Percentiles rank a stretch among this genome's conserved stretches.
Conservation (phyloP, 352 stramenopile genomes). For the Phytophthora sansomeana region DNA sequence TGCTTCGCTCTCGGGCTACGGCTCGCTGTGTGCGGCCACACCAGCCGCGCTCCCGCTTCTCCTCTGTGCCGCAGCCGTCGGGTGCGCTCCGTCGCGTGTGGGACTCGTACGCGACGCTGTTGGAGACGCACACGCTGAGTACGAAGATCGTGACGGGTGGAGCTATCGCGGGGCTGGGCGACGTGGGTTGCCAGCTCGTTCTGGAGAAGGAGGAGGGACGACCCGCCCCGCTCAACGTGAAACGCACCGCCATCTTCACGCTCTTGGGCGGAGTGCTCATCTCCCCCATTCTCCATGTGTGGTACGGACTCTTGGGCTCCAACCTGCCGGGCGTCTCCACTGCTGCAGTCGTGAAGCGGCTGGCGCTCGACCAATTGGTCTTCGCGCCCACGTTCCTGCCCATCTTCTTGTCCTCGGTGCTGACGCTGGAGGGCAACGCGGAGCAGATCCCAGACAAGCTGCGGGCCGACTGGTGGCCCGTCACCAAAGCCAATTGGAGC, state of each 20-base stretch:
- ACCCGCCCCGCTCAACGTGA: conserved; percentile 39
- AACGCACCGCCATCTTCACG: conserved; percentile 74
- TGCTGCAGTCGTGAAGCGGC: conserved; percentile 61
- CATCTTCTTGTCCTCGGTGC: conserved; percentile 74
- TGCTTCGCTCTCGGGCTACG: conserved; percentile 21
- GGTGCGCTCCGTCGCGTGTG: conserved; percentile 47
- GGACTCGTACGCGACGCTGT: conserved; percentile 58
- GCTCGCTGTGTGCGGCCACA: conserved; percentile 2
- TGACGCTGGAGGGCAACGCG: conserved; percentile 66
- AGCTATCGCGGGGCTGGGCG: conserved; percentile 68
- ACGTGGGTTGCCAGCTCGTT: conserved; percentile 76
- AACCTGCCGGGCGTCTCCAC: conserved; percentile 45
- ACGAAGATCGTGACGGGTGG: conserved; percentile 78
- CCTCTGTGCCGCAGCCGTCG: conserved; percentile 9
- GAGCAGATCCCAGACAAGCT: conserved; percentile 71
- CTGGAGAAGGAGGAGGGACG: conserved; percentile 36
- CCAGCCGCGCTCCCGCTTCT: conserved; percentile 4
- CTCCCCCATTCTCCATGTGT: conserved; percentile 80
- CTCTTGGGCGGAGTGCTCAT: conserved; percentile 69
- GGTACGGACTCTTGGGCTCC: conserved; percentile 72
- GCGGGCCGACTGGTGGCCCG: conserved; percentile 78
- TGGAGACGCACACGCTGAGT: conserved; percentile 62
- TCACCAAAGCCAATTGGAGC: conserved; percentile 80
- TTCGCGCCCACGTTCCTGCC: conserved; percentile 81
- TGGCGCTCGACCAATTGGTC: conserved; percentile 80